phyloP scores from a whole-genome alignment of 108 stramenopile genomes.

The Cyclotella atomus region DNA sequence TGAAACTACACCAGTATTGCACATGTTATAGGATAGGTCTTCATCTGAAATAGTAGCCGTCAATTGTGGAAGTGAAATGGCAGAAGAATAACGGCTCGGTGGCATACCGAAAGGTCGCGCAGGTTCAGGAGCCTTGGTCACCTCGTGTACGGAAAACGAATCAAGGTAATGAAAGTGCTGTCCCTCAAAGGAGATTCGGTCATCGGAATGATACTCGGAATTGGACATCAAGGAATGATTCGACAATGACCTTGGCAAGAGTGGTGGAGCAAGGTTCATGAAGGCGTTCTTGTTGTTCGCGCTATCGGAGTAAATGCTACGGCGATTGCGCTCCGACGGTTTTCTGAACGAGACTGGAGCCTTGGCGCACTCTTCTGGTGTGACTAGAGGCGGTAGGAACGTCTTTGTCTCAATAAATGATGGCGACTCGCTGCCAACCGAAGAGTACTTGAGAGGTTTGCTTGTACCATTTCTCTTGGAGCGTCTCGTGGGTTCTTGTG shows the following conservation, averaged over 20 bases:
- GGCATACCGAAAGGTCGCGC: not conserved
- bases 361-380: not conserved
- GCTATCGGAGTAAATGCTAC: not conserved
- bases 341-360: not conserved
- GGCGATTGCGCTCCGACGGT: not conserved
- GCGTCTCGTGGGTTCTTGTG: not conserved
- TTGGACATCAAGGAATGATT: not conserved
- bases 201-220: conserved; percentile 36
- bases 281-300: not conserved
- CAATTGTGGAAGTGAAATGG: conserved; percentile 2
- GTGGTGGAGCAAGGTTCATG: not conserved
- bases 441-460: not conserved
- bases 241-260: not conserved
- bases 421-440: not conserved
- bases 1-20: not conserved
- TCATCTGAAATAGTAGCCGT: not conserved
- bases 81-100: not conserved
- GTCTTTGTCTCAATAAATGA: not conserved
- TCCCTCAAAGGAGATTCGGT: conserved; percentile 62
- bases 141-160: not conserved
- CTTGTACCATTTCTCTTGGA: not conserved
- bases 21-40: not conserved
- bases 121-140: conserved; percentile 1
- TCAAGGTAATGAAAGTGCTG: conserved; percentile 65
- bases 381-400: not conserved